Percentiles rank a stretch among this genome's conserved stretches.
Evolutionary conservation across 1,139 yeast species (phyloP).

Genomic region (Hansenula lynferdii): DNA sequence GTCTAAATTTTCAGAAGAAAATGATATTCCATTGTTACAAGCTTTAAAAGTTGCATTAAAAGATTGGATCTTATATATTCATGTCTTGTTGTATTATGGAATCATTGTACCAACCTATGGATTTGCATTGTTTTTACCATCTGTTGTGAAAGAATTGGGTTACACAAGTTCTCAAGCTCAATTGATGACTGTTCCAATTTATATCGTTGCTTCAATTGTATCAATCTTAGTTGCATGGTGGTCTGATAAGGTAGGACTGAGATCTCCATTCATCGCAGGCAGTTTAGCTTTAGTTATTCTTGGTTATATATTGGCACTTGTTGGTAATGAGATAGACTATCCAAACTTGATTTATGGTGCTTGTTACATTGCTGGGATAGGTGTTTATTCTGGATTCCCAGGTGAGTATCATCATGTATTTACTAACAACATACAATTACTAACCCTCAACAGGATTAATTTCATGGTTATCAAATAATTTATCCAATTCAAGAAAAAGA

Average conservation of each 20-base stretch:
- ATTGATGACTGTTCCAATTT: slow-evolving; percentile 32
- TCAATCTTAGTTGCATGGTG: slow-evolving; percentile 27
- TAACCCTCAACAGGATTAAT: no score
- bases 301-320: slow-evolving; percentile 29
- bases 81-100: slow-evolving; percentile 14
- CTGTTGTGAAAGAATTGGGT: slow-evolving; percentile 28
- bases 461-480: no score
- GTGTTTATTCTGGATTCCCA: neutral
- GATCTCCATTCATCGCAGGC: slow-evolving; percentile 31
- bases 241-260: slow-evolving; percentile 27
- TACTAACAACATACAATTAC: no score
- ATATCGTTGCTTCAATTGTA: slow-evolving; percentile 27
- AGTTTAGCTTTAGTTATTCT: slow-evolving; percentile 25
- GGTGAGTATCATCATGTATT: no score
- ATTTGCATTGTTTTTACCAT: slow-evolving; percentile 22
- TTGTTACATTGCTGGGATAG: neutral
- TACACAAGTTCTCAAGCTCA: slow-evolving; percentile 27
- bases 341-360: neutral
- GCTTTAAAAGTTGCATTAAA: slow-evolving; percentile 9
- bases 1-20: slow-evolving; percentile 7
- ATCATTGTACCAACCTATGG: slow-evolving; percentile 13
- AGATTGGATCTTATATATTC: slow-evolving; percentile 18
- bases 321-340: slow-evolving; percentile 14
- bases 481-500: slow-evolving; percentile 32
- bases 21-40: slow-evolving; percentile 11